phyloP scores from a whole-genome alignment of 139 green algal species.

The Protoeuglena noctilucae region DNA sequence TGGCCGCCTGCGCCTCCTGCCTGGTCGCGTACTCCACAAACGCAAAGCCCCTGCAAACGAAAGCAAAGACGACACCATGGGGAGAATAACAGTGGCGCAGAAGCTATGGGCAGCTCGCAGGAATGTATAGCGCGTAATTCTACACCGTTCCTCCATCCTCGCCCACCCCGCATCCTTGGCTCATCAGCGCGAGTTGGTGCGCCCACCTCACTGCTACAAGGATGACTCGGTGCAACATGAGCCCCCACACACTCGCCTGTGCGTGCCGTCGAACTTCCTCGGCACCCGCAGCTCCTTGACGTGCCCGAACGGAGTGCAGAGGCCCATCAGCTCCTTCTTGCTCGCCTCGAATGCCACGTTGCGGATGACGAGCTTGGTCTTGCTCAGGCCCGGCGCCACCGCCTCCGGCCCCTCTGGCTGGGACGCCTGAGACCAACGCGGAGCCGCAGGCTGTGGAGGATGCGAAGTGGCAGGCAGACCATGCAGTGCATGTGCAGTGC shows the following conservation, averaged over 20 bases:
- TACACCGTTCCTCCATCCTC: background rate
- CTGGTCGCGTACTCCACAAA: conserved; percentile 83
- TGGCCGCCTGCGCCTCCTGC: conserved; percentile 36
- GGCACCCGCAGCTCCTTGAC: conserved; percentile 84
- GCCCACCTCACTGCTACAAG: conserved; percentile 20
- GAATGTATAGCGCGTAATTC: background rate
- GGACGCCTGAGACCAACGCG: no score
- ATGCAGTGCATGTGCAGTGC: no score
- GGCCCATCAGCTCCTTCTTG: conserved; percentile 64
- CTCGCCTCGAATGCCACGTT: conserved; percentile 97
- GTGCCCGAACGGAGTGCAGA: conserved; percentile 86
- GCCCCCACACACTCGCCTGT: conserved; percentile 25
- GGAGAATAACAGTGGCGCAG: background rate
- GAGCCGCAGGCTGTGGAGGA: no score
- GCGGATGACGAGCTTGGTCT: conserved; percentile 78
- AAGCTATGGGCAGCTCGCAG: background rate
- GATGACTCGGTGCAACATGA: conserved; percentile 23
- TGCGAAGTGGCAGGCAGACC: no score
- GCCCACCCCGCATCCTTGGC: background rate
- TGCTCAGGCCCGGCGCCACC: background rate
- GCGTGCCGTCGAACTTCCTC: conserved; percentile 91
- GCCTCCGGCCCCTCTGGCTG: background rate
- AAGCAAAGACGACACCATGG: background rate
- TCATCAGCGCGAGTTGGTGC: background rate
- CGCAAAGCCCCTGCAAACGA: conserved; percentile 46